A percentile compares a stretch with the other conserved stretches of the same genome.
Evolutionary conservation across 2,329 filamentous ascomycete species (phyloP).

Genomic region (Macrophomina pseudophaseolina): DNA sequence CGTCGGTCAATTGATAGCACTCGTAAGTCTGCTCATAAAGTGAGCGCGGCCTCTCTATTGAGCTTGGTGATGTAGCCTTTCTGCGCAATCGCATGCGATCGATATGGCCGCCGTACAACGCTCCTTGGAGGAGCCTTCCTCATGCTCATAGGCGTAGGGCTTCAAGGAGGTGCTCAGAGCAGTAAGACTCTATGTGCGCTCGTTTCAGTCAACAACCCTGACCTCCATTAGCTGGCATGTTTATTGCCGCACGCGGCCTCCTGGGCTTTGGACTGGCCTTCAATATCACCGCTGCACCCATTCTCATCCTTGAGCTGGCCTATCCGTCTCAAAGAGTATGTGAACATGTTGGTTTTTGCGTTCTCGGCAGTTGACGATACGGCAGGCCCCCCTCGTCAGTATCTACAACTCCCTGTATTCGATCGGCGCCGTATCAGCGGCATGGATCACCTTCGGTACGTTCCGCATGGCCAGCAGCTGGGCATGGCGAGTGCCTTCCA

Average conservation of each 20-base stretch:
- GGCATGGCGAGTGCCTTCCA: constrained; percentile 38
- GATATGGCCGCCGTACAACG: constrained; percentile 29
- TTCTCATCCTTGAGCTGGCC: constrained; percentile 43
- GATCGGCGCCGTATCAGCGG: constrained; percentile 39
- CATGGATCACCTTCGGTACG: constrained; percentile 54
- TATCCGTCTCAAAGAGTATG: constrained; percentile 38
- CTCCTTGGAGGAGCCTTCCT: constrained; percentile 19
- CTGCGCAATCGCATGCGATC: constrained; percentile 32
- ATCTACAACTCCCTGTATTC: constrained; percentile 27
- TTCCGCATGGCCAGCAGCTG: constrained; percentile 50
- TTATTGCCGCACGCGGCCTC: constrained; percentile 40
- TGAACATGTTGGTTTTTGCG: neutral
- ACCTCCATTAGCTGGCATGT: constrained; percentile 29
- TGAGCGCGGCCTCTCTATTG: neutral
- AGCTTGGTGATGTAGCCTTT: constrained; percentile 20
- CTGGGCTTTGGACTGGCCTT: constrained; percentile 43
- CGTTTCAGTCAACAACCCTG: neutral
- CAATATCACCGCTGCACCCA: constrained; percentile 39
- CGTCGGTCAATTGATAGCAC: constrained; percentile 33
- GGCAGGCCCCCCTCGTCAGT: neutral
- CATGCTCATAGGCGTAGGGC: constrained; percentile 14
- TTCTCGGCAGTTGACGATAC: neutral
- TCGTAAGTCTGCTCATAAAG: constrained; percentile 7
- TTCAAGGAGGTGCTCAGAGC: neutral
- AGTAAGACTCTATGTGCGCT: neutral